phyloP scores from a whole-genome alignment of 441 rosid genomes.

The Gossypium davidsonii region DNA sequence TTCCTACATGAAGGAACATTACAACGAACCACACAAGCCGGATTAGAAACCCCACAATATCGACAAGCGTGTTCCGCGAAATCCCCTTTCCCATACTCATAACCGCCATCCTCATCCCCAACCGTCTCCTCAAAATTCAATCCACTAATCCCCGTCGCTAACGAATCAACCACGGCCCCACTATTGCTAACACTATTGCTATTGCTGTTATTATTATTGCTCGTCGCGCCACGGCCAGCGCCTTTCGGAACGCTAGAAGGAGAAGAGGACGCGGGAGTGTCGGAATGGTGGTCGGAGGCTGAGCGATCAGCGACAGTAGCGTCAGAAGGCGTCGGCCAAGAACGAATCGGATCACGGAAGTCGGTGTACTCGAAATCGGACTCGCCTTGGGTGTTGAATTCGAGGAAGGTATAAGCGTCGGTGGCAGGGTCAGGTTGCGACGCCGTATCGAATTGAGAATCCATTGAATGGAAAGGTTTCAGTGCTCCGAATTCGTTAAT shows the following conservation, averaged over 20 bases:
- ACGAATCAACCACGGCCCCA: conserved; percentile 56
- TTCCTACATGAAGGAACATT: conserved; percentile 96
- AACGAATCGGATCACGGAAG: conserved; percentile 58
- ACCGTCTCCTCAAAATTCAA: conserved; percentile 85
- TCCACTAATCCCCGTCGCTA: conserved; percentile 67
- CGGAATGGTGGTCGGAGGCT: conserved; percentile 27
- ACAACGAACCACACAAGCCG: conserved; percentile 94
- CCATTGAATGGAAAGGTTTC: conserved; percentile 44
- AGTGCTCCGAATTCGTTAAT: neutral
- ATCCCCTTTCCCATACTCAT: conserved; percentile 71
- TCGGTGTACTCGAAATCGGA: conserved; percentile 90
- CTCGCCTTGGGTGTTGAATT: conserved; percentile 94
- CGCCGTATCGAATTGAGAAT: conserved; percentile 78
- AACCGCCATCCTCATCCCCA: conserved; percentile 70
- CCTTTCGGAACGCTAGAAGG: conserved; percentile 34
- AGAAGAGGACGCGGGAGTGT: conserved; percentile 34
- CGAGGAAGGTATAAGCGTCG: conserved; percentile 89
- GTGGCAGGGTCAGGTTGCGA: conserved; percentile 85
- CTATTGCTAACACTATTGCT: neutral
- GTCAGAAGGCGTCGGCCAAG: conserved; percentile 91
- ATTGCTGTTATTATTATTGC: conserved; percentile 24
- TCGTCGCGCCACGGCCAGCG: conserved; percentile 28
- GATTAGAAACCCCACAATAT: conserved; percentile 96
- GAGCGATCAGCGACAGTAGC: conserved; percentile 44
- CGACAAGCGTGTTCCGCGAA: conserved; percentile 91